Conservation (phyloP, 352 stramenopile genomes). For the Globisporangium barbulae region DNA sequence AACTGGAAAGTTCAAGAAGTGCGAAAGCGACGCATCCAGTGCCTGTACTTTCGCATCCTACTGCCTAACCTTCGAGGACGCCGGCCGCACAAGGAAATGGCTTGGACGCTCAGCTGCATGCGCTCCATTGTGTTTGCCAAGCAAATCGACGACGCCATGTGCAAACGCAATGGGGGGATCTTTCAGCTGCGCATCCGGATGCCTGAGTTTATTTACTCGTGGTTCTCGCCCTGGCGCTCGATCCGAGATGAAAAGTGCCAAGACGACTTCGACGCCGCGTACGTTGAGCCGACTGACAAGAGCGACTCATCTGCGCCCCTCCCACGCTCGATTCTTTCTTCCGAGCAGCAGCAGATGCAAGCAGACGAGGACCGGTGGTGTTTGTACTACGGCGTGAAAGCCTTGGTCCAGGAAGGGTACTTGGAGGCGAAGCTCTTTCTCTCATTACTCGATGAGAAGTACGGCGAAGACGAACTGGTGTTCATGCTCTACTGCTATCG, state of each 20-base stretch:
- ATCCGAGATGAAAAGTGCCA: conserved; percentile 58
- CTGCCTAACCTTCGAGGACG: conserved; percentile 86
- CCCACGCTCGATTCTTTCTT: conserved; percentile 7
- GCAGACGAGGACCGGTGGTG: conserved; percentile 91
- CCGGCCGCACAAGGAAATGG: conserved; percentile 65
- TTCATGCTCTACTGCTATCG: conserved; percentile 90
- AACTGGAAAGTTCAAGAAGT: conserved; percentile 14
- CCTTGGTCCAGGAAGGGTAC: conserved; percentile 78
- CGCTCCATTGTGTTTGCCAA: conserved; percentile 89
- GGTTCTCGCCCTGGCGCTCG: conserved; percentile 80
- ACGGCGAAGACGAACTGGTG: conserved; percentile 89
- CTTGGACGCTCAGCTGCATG: conserved; percentile 90
- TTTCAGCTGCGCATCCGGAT: conserved; percentile 78
- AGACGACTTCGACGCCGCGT: conserved; percentile 24
- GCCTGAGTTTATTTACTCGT: conserved; percentile 92
- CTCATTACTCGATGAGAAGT: conserved; percentile 90
- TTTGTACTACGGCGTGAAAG: conserved; percentile 92
- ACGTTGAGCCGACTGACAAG: background rate
- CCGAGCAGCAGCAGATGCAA: conserved; percentile 44
- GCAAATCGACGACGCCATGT: conserved; percentile 77
- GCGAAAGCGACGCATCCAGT: conserved; percentile 63
- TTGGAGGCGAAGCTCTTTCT: conserved; percentile 91
- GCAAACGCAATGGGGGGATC: conserved; percentile 35
- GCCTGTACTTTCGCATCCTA: conserved; percentile 88
- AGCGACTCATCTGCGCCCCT: background rate